Base-by-base conservation (phyloP, 148 eudicot genomes). In the Cornus kousa region DNA sequence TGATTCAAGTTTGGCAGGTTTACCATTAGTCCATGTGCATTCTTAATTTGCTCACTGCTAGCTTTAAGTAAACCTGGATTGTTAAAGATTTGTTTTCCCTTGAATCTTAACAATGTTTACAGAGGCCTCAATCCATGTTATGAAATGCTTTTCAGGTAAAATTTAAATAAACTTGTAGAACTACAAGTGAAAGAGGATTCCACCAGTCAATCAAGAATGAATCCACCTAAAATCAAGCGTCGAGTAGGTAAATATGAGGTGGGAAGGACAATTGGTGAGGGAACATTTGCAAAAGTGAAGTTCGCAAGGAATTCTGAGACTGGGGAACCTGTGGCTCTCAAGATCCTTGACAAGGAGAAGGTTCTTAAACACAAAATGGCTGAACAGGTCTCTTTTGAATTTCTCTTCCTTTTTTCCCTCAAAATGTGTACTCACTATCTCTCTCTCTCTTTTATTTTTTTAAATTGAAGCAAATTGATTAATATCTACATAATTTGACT, bases 211-310 rank as follows among this genome's bases (percentile, higher is more conserved):
- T 73, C 79, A 74, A 77, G 40, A 43, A 92, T 93, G 97, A 91
- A 77, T 78, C 83, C 79, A 23, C 46, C 93, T 37, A 91, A 88
- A 86, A 79, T 91, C 76, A 95, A 95, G 90, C 94, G 94, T 37
- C 84, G 78, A 74, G 91, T 95, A 9, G 98, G 97, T 71, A 93
- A 93, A 79, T 95, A 92, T 74, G 98, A 95, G 86, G 80, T 95
- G 79, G 98, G 98, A 43, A 89, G 98, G 86, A 95, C 97, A 75
- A 95, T 95, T 77, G 98, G 98, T 12, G 98, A 95, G 87, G 98
- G 98, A 76, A 91, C 98, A 74, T 95, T 93, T 84, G 98, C 98
- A 67, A 95, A 95, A 81, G 98, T 95, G 46, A 95, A 87, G 79
- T 93, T 93, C 86, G 98, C 98, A 14, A 89, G 91, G 83, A 85